Percentiles rank a stretch among this genome's conserved stretches.
Conservation (phyloP, 192 early-diverging fungal species). For the Backusella tarrabulga region DNA sequence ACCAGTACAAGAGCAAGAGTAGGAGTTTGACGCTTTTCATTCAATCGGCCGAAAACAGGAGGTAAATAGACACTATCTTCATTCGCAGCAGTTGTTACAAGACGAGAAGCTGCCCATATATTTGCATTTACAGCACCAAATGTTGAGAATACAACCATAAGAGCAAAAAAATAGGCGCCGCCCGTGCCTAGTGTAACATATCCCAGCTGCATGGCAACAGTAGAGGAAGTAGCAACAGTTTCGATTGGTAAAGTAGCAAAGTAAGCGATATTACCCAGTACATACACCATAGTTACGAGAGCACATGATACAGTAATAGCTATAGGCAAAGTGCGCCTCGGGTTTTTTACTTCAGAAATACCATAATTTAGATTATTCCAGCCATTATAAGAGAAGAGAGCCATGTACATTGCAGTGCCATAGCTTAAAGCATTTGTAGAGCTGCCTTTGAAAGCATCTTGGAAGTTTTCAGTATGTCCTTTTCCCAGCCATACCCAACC, state of each 20-base stretch:
- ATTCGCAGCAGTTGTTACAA: conserved; percentile 56
- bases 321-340: conserved; percentile 68
- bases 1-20: conserved; percentile 61
- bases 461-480: conserved; percentile 45
- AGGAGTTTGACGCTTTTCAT: conserved; percentile 55
- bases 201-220: conserved; percentile 65
- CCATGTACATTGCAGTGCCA: conserved; percentile 68
- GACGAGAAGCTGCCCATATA: conserved; percentile 66
- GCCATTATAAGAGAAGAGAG: conserved; percentile 56
- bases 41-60: conserved; percentile 55
- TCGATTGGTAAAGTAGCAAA: conserved; percentile 73
- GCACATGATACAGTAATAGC: conserved; percentile 67
- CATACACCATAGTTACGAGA: conserved; percentile 69
- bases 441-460: conserved; percentile 52
- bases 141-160: conserved; percentile 67
- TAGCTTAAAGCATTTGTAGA: conserved; percentile 58
- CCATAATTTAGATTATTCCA: conserved; percentile 77
- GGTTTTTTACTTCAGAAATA: conserved; percentile 78
- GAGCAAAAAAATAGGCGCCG: conserved; percentile 63
- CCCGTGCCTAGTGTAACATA: conserved; percentile 57
- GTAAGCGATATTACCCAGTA: conserved; percentile 79
- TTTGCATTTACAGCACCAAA: conserved; percentile 74
- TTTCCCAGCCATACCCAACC: conserved; percentile 67
- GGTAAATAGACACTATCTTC: conserved; percentile 62
- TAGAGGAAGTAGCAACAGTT: conserved; percentile 57